A percentile compares a stretch with the other conserved stretches of the same genome.
These are phyloP conservation scores for Epichloe coenophiala DNA, from an alignment of 2,329 filamentous ascomycete genomes.

Conservation along the genomic window DNA sequence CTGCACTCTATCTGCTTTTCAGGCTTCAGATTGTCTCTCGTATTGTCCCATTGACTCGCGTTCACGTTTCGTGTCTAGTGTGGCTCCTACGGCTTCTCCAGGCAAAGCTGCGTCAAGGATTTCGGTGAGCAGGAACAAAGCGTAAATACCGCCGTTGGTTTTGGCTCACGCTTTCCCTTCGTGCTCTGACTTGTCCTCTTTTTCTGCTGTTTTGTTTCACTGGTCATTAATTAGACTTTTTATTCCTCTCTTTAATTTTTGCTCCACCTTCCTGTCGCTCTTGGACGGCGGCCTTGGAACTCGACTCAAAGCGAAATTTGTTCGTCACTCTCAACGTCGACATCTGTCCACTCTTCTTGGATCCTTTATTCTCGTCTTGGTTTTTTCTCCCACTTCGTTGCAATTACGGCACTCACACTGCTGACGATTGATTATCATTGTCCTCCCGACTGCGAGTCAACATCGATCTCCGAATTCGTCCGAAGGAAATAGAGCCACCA, in stretches of 20 bases:
- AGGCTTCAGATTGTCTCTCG: background rate
- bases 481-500: background rate
- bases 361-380: slow-evolving; percentile 3
- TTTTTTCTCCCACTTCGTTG: background rate
- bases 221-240: background rate
- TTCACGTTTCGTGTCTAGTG: background rate
- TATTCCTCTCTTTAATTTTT: background rate
- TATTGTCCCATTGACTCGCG: background rate
- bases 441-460: background rate
- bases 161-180: background rate
- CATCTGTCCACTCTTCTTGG: background rate
- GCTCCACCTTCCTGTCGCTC: background rate
- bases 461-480: background rate
- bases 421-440: background rate
- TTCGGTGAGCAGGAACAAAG: background rate
- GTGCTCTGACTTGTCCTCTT: background rate
- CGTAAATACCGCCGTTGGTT: background rate
- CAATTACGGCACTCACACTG: background rate
- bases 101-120: background rate
- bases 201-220: background rate
- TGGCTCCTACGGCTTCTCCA: background rate
- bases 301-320: background rate
- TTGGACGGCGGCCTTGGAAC: background rate
- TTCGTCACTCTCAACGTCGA: slow-evolving; percentile 3
- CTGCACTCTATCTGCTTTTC: background rate